A percentile compares a stretch with the other conserved stretches of the same genome.
These are phyloP conservation scores for Didymella exigua DNA, from an alignment of 2,329 filamentous ascomycete genomes.

Conservation along the genomic window DNA sequence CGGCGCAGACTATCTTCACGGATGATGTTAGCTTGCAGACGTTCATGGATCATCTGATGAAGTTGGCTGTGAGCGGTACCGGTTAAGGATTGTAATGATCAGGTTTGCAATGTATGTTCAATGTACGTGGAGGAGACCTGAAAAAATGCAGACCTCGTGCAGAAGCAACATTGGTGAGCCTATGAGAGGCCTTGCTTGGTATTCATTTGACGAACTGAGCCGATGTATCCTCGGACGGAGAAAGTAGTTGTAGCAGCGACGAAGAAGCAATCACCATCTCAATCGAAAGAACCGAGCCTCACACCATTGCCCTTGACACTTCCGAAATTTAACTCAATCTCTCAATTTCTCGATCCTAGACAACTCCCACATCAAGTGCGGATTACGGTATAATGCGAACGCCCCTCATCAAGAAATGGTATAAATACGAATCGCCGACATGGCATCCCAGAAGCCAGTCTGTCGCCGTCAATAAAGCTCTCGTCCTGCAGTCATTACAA, in stretches of 20 bases:
- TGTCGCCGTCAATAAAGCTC: not conserved
- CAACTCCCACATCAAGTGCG: slow-evolving; percentile 16
- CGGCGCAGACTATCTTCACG: slow-evolving; percentile 97
- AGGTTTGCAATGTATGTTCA: not conserved
- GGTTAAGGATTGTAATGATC: slow-evolving; percentile 22
- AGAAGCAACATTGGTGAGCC: no score
- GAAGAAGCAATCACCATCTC: no score
- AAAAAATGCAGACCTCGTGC: no score
- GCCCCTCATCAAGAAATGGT: slow-evolving; percentile 27
- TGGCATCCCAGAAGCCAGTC: slow-evolving; percentile 25
- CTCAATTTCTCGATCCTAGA: slow-evolving; percentile 38
- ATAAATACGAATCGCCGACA: slow-evolving; percentile 34
- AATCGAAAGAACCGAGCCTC: no score
- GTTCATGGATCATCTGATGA: slow-evolving; percentile 99
- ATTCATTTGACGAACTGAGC: no score
- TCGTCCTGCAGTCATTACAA: no score
- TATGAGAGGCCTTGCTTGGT: no score
- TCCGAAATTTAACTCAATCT: slow-evolving; percentile 22
- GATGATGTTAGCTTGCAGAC: slow-evolving; percentile 98
- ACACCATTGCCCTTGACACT: no score
- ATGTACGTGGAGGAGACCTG: no score
- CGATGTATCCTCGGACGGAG: no score
- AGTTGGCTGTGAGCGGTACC: slow-evolving; percentile 58
- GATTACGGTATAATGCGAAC: slow-evolving; percentile 49
- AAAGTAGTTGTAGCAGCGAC: no score